Evolutionary conservation across 2,329 filamentous ascomycete species (phyloP).

Genomic region (Trichoderma citrinoviride): DNA sequence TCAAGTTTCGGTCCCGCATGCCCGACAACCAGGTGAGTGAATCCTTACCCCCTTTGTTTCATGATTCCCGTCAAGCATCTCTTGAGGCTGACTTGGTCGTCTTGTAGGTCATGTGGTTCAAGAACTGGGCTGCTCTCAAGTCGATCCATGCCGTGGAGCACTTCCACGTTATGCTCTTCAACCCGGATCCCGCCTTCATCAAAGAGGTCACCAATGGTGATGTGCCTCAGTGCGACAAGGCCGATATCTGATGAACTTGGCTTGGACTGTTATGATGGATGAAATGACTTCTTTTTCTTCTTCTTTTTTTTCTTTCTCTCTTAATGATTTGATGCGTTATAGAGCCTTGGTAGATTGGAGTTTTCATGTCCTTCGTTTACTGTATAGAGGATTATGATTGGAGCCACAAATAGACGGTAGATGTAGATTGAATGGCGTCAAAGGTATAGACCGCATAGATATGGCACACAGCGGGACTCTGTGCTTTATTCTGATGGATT

Average conservation of each 20-base stretch:
- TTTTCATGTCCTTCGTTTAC: conserved; percentile 11
- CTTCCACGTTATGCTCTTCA: conserved; percentile 88
- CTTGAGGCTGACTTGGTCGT: background rate
- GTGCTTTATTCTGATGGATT: background rate
- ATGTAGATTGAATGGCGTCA: background rate
- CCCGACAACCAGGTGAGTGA: conserved; percentile 51
- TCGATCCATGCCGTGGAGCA: conserved; percentile 86
- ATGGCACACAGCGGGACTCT: background rate
- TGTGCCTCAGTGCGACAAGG: conserved; percentile 58
- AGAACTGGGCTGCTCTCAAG: conserved; percentile 84
- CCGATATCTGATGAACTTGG: conserved; percentile 13
- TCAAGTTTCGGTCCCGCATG: conserved; percentile 59
- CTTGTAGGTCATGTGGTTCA: conserved; percentile 45
- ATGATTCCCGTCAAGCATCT: too few relatives aligned
- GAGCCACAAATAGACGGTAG: background rate
- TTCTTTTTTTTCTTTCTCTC: background rate
- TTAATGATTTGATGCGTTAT: background rate
- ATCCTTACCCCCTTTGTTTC: background rate
- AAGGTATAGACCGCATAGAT: background rate
- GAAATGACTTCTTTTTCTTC: background rate
- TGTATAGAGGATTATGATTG: conserved; percentile 10
- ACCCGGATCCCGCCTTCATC: conserved; percentile 69
- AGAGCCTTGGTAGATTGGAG: background rate
- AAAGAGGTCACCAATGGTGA: conserved; percentile 70
- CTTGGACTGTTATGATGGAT: background rate